These are phyloP conservation scores for Talaromyces pinophilus DNA, from an alignment of 2,329 filamentous ascomycete species.

Conservation along the genomic window DNA sequence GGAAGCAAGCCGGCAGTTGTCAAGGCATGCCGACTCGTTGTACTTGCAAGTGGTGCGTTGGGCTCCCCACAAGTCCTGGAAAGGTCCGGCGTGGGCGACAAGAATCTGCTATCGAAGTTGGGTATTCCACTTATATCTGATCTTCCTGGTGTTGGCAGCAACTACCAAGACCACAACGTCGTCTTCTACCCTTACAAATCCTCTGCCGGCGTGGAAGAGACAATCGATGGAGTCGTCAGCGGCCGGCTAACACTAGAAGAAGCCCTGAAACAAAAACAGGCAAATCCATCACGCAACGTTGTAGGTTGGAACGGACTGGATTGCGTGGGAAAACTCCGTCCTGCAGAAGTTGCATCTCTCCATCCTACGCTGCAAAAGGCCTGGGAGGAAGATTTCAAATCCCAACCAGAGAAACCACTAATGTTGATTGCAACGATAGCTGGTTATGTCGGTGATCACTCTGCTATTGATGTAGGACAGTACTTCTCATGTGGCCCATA, in stretches of 20 bases:
- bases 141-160: slow-evolving; percentile 50
- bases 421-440: slow-evolving; percentile 24
- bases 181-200: slow-evolving; percentile 56
- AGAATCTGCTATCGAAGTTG: slow-evolving; percentile 39
- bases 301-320: slow-evolving; percentile 63
- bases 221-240: slow-evolving; percentile 56
- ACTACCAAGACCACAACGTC: slow-evolving; percentile 33
- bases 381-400: slow-evolving; percentile 60
- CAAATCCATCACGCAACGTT: slow-evolving; percentile 43
- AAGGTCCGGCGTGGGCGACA: slow-evolving; percentile 51
- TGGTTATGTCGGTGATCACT: slow-evolving; percentile 34
- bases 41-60: slow-evolving; percentile 18
- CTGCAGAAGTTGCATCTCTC: slow-evolving; percentile 56
- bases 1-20: background rate
- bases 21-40: slow-evolving; percentile 10
- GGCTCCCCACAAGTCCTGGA: slow-evolving; percentile 51
- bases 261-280: slow-evolving; percentile 46
- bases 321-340: slow-evolving; percentile 58
- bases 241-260: slow-evolving; percentile 51
- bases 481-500: slow-evolving; percentile 58
- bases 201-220: slow-evolving; percentile 49
- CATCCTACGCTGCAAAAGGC: slow-evolving; percentile 55
- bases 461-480: slow-evolving; percentile 44
- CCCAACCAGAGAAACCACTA: slow-evolving; percentile 43
- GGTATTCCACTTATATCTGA: slow-evolving; percentile 47